These are phyloP conservation scores for Tubosaeta sp. DNA, from an alignment of 768 basidiomycete species.

Conservation along the genomic window DNA sequence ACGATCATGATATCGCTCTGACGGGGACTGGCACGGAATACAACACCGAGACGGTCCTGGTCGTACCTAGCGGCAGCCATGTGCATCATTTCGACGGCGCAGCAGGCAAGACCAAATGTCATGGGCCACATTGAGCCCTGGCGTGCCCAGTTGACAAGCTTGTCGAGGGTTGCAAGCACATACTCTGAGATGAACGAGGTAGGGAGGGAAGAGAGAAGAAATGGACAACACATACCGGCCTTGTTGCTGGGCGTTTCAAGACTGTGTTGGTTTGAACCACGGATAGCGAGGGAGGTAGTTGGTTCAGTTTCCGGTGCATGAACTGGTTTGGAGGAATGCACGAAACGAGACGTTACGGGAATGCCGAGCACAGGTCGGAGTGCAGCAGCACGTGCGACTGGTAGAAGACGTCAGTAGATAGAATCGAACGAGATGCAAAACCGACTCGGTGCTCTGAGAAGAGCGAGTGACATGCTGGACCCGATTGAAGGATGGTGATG, in stretches of 20 bases:
- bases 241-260: conserved; percentile 87
- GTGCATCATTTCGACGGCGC: conserved; percentile 99
- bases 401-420: conserved; percentile 20
- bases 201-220: background rate
- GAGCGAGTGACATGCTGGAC: conserved; percentile 41
- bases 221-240: conserved; percentile 54
- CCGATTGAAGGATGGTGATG: no score
- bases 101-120: conserved; percentile 98
- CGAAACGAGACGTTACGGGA: conserved; percentile 40
- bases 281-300: conserved; percentile 67
- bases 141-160: conserved; percentile 94
- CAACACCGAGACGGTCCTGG: conserved; percentile 94
- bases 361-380: conserved; percentile 43
- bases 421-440: conserved; percentile 27
- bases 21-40: conserved; percentile 98
- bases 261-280: conserved; percentile 78
- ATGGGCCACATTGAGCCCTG: conserved; percentile 99
- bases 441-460: conserved; percentile 35
- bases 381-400: conserved; percentile 36
- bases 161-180: conserved; percentile 93
- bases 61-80: conserved; percentile 99
- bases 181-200: conserved; percentile 58
- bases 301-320: conserved; percentile 47
- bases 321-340: conserved; percentile 50
- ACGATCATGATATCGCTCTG: conserved; percentile 99